Conservation (phyloP, 257 asterid species). For the Nicotiana noctiflora region DNA sequence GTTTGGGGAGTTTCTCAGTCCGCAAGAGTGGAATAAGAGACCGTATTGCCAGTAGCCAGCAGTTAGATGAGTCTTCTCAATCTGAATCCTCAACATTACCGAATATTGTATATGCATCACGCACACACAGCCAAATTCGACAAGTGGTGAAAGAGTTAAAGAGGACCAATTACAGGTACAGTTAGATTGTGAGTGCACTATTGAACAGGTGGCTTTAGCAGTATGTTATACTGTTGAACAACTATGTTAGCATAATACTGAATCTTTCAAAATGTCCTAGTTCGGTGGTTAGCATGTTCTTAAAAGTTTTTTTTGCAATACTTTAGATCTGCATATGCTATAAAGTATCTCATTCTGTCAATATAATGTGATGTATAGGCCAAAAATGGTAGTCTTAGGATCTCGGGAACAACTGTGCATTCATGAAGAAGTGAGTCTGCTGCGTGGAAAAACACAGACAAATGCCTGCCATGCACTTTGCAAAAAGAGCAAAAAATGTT, state of each 20-base stretch:
- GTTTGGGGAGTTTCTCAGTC: constrained; percentile 69
- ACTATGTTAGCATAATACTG: neutral
- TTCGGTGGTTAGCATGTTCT: neutral
- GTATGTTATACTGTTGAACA: neutral
- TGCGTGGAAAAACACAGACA: constrained; percentile 89
- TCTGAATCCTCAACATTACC: constrained; percentile 54
- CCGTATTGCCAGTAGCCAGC: constrained; percentile 43
- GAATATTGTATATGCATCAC: constrained; percentile 75
- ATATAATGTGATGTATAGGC: constrained; percentile 52
- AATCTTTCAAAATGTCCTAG: neutral
- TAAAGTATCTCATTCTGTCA: constrained; percentile 4
- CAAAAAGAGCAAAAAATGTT: constrained; percentile 58
- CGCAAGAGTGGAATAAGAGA: constrained; percentile 43
- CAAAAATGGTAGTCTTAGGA: constrained; percentile 92
- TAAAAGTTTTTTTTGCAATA: neutral
- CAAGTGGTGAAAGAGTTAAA: constrained; percentile 93
- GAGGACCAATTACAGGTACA: constrained; percentile 89
- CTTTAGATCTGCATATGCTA: neutral
- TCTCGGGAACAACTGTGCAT: constrained; percentile 97
- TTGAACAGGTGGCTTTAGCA: neutral
- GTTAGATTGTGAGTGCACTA: constrained; percentile 13
- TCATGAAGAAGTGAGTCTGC: constrained; percentile 75
- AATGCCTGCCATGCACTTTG: constrained; percentile 87
- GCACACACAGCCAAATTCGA: constrained; percentile 94
- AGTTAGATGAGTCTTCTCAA: constrained; percentile 36